phyloP scores from a whole-genome alignment of 2,329 filamentous ascomycete genomes.

The Calonectria crousiana region DNA sequence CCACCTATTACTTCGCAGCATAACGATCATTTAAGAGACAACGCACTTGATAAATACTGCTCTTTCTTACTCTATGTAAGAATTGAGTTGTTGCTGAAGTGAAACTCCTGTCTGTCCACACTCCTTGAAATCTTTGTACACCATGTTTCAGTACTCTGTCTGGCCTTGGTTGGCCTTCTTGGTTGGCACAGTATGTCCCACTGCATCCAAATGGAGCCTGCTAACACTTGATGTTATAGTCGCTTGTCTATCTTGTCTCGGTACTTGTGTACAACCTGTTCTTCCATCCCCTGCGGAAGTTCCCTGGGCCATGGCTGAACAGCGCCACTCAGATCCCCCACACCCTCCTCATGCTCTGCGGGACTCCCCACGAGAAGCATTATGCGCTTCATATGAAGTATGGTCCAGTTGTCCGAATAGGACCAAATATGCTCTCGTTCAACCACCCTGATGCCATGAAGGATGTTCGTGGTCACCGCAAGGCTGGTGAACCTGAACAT shows the following conservation, averaged over 20 bases:
- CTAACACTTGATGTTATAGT: neutral
- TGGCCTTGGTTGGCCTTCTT: neutral
- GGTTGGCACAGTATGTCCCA: neutral
- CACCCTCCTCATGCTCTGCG: conserved; percentile 6
- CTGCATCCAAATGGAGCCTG: neutral
- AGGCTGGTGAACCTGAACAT: conserved; percentile 24
- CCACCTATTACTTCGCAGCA: neutral
- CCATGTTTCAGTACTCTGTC: neutral
- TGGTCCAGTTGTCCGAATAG: conserved; percentile 8
- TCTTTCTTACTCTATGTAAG: neutral
- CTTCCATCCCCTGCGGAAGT: conserved; percentile 18
- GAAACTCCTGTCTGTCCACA: neutral
- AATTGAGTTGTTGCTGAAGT: neutral
- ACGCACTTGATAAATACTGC: neutral
- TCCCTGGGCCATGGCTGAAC: conserved; percentile 8
- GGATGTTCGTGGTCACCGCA: conserved; percentile 28
- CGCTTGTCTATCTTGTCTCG: conserved; percentile 2
- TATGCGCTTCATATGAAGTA: conserved; percentile 10
- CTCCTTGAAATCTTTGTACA: neutral
- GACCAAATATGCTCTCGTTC: conserved; percentile 1
- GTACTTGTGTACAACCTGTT: conserved; percentile 12
- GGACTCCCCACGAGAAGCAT: neutral
- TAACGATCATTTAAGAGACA: neutral
- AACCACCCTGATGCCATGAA: conserved; percentile 19
- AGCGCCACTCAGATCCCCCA: conserved; percentile 14